Base-by-base conservation (phyloP, 1,139 yeast genomes). In the Martiniozyma asiatica region DNA sequence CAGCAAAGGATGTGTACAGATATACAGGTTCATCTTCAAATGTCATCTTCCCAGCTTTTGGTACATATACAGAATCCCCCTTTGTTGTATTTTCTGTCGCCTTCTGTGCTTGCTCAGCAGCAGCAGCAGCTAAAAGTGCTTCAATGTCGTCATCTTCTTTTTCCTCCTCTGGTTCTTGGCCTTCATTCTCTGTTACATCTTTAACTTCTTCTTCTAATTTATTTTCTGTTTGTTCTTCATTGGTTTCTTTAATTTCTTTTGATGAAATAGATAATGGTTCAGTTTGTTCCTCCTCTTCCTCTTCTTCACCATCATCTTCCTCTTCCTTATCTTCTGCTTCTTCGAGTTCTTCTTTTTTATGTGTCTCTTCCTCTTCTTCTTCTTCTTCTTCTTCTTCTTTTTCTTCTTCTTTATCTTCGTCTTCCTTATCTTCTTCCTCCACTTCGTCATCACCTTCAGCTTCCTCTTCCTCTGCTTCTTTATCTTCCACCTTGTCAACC, bases 1-100 rank as follows among this genome's bases (percentile, higher is more conserved):
- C 93, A 0, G 95, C 93, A 33, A 85, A 62, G 0, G 97, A 87
- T 0, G 96, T 82, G 58, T 65, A 85, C 20, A 87, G 53, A 50
- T 74, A 81, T 19, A 82, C 73, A 4, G 89, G 84, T 43, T 69
- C 64, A 40, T 55, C 44, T 48, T 58, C 52, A 35, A 50, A 53
- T 4, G 58, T 54, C 47, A 61, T 44, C 27, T 50, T 50, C 5
- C 37, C 30, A 5, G 37, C 46, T 29, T 50, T 47, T 12, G 59
- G 55, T 31, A 55, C 55, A 35, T 35, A 50, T 5, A 45, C 52
- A 7, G 45, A 48, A 9, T 37, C 44, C 11, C 44, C 48, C 31
- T 30, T 8, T 3, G 20, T 14, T 4, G 32, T 8, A 11, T 29
- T 26, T 10, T 45, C 43, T 7, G 47, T 53, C 14, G 35, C 21